Conservation (phyloP, 306 rosid genomes). For the Hippophae rhamnoides region DNA sequence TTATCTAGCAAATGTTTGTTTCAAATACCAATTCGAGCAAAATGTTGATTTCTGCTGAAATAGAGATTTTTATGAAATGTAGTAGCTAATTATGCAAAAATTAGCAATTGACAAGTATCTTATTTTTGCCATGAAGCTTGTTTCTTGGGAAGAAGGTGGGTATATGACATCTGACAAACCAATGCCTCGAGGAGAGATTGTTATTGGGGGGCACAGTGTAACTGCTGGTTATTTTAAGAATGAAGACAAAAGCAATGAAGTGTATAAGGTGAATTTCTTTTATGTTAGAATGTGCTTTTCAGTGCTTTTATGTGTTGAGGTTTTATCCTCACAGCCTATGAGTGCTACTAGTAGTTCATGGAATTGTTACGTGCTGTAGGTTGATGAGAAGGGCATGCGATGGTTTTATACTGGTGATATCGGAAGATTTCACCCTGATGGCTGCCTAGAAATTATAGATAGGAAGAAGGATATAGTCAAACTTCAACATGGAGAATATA, state of each 20-base stretch:
- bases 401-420: slow-evolving; percentile 88
- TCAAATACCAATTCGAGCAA: not conserved
- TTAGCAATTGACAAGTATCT: slow-evolving; percentile 14
- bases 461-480: slow-evolving; percentile 95
- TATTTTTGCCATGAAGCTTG: slow-evolving; percentile 52
- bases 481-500: slow-evolving; percentile 95
- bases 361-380: slow-evolving; percentile 32
- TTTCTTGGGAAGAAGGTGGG: slow-evolving; percentile 94
- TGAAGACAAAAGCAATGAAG: slow-evolving; percentile 72
- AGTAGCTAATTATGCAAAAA: not conserved
- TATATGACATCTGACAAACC: slow-evolving; percentile 74
- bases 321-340: slow-evolving; percentile 17
- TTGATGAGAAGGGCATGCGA: slow-evolving; percentile 70
- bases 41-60: slow-evolving; percentile 1
- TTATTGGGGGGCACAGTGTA: slow-evolving; percentile 65
- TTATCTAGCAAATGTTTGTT: too few species aligned
- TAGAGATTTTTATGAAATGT: not conserved
- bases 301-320: not conserved
- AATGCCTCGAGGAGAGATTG: slow-evolving; percentile 90
- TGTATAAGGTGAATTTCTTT: slow-evolving; percentile 52
- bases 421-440: slow-evolving; percentile 78
- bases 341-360: not conserved
- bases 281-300: not conserved
- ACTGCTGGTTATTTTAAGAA: slow-evolving; percentile 88
- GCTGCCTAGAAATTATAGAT: slow-evolving; percentile 85